Evolutionary conservation across 192 early-diverging fungal species (phyloP).

Genomic region (Borealophlyctis nickersoniae): DNA sequence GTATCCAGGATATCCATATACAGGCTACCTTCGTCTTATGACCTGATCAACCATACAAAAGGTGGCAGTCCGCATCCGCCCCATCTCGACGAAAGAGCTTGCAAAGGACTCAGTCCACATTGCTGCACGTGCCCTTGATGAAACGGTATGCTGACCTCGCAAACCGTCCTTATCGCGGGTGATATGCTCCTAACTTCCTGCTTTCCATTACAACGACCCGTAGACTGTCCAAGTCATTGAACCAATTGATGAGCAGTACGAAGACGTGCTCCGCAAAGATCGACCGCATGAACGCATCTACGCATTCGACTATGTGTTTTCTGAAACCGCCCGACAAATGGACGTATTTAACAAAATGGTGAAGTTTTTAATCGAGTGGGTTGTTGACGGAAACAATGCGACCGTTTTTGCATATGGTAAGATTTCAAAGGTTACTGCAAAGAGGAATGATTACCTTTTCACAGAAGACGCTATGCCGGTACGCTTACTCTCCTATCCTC

Average conservation of each 20-base stretch:
- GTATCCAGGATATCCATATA: too few relatives aligned
- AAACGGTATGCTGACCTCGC: slow-evolving; percentile 10
- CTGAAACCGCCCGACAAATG: slow-evolving; percentile 58
- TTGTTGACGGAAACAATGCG: slow-evolving; percentile 68
- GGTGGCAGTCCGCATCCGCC: slow-evolving; percentile 44
- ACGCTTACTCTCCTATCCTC: too few relatives aligned
- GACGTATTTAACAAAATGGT: slow-evolving; percentile 48
- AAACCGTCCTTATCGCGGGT: background rate
- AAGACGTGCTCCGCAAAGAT: slow-evolving; percentile 54
- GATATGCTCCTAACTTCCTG: background rate
- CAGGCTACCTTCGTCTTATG: too few relatives aligned
- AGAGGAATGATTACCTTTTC: background rate
- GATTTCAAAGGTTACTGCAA: slow-evolving; percentile 17
- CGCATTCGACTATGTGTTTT: slow-evolving; percentile 71
- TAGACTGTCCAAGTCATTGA: slow-evolving; percentile 73
- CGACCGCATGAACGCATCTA: slow-evolving; percentile 66
- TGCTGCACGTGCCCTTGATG: slow-evolving; percentile 13
- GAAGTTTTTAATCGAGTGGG: slow-evolving; percentile 60
- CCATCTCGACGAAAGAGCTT: slow-evolving; percentile 33
- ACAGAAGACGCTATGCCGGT: background rate
- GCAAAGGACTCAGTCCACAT: slow-evolving; percentile 20
- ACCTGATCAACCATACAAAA: background rate
- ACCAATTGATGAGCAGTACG: slow-evolving; percentile 57
- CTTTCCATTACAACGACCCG: background rate
- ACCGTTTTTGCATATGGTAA: slow-evolving; percentile 78